These are phyloP conservation scores for Pseudotulostoma volvatum DNA, from an alignment of 495 filamentous ascomycete species.

Conservation along the genomic window DNA sequence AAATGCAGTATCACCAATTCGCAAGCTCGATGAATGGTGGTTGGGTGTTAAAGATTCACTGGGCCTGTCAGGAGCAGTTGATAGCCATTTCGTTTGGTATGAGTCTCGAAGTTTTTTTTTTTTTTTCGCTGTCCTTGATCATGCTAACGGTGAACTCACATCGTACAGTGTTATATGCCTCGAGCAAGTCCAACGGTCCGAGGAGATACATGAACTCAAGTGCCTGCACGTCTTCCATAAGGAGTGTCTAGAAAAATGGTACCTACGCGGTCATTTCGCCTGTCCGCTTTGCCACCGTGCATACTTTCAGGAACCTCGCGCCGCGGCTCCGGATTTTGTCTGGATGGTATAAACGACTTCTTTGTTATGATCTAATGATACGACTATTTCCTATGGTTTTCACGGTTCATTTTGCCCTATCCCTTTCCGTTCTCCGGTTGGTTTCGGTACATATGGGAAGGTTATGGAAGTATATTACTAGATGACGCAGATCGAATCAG, in stretches of 20 bases:
- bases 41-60: conserved; percentile 20
- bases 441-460: too few species aligned
- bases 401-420: too few species aligned
- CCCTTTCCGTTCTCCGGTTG: too few species aligned
- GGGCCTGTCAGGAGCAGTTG: conserved; percentile 20
- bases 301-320: conserved; percentile 22
- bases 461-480: too few species aligned
- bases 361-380: too few species aligned
- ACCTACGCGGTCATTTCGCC: conserved; percentile 26
- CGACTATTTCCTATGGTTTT: too few species aligned
- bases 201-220: conserved; percentile 28
- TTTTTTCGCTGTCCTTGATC: not conserved
- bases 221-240: conserved; percentile 32
- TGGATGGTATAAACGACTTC: conserved; percentile 15
- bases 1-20: conserved; percentile 24
- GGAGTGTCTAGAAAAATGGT: conserved; percentile 32
- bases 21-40: conserved; percentile 31
- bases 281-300: conserved; percentile 28
- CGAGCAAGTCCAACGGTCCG: conserved; percentile 22
- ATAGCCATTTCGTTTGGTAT: conserved; percentile 30
- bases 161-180: conserved; percentile 24
- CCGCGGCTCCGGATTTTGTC: conserved; percentile 21
- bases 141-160: not conserved
- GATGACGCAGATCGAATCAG: too few species aligned
- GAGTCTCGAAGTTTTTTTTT: too few species aligned